phyloP scores from a whole-genome alignment of 192 early-diverging fungal genomes.

The Coemansia sp. region DNA sequence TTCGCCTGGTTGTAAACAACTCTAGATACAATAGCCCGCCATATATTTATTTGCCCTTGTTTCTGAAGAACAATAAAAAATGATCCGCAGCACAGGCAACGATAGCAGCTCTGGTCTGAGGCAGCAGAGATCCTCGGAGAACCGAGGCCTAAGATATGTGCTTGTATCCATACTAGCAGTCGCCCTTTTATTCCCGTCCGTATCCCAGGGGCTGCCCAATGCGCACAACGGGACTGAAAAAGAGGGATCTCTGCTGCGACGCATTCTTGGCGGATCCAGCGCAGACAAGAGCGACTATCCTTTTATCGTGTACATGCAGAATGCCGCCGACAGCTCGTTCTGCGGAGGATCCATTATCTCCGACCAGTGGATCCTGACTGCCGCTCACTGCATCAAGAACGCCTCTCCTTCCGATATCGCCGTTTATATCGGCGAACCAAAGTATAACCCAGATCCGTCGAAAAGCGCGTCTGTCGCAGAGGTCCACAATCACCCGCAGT shows the following conservation, averaged over 20 bases:
- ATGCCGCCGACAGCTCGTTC: conserved; percentile 28
- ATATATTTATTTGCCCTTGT: no score
- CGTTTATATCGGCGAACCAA: conserved; percentile 33
- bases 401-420: conserved; percentile 19
- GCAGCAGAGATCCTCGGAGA: not conserved
- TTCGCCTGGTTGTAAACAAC: no score
- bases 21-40: no score
- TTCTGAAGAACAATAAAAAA: not conserved
- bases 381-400: conserved; percentile 53
- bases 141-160: not conserved
- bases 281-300: conserved; percentile 37
- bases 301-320: conserved; percentile 48
- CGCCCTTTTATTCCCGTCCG: not conserved
- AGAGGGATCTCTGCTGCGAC: conserved; percentile 18
- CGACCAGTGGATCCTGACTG: conserved; percentile 50
- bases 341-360: conserved; percentile 54
- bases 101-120: not conserved
- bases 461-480: conserved; percentile 23
- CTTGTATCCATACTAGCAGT: not conserved
- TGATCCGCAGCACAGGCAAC: not conserved
- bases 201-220: conserved; percentile 6
- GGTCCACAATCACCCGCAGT: conserved; percentile 50
- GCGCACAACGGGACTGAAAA: not conserved
- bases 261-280: conserved; percentile 50
- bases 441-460: conserved; percentile 33